These are phyloP conservation scores for Lotmaria passim DNA, from an alignment of 208 protist species.

Conservation along the genomic window DNA sequence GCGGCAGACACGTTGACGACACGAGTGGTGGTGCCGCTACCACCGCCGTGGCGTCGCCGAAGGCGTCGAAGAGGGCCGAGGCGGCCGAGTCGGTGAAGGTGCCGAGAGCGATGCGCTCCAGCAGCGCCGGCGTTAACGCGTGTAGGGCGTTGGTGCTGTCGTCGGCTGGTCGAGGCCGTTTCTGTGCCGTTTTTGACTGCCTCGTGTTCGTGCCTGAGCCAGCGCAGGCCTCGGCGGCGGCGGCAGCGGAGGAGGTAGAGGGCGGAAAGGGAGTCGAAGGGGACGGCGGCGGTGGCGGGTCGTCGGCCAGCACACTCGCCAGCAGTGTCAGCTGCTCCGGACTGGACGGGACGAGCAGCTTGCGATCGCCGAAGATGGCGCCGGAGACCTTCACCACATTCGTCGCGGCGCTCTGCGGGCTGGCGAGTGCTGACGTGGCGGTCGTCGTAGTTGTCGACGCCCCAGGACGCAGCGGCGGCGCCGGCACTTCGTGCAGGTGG, in stretches of 20 bases:
- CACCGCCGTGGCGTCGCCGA: constrained; percentile 32
- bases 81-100: constrained; percentile 61
- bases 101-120: constrained; percentile 72
- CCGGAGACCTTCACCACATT: constrained; percentile 40
- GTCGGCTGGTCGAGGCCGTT: constrained; percentile 7
- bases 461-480: neutral
- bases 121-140: constrained; percentile 36
- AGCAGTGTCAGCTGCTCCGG: constrained; percentile 62
- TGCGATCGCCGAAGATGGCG: constrained; percentile 47
- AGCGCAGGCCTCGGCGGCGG: too few relatives aligned
- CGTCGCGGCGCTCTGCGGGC: neutral
- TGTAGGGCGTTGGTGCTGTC: constrained; percentile 2
- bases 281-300: neutral
- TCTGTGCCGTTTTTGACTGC: neutral
- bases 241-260: too few relatives aligned
- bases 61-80: constrained; percentile 42
- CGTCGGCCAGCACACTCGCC: constrained; percentile 36
- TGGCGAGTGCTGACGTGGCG: neutral
- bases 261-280: too few relatives aligned
- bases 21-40: neutral
- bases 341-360: constrained; percentile 67
- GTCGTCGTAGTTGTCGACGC: neutral
- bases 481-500: constrained; percentile 21
- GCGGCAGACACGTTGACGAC: neutral
- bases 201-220: neutral